Evolutionary conservation across 2,329 filamentous ascomycete genomes (phyloP), one percentile per base, ranked within the genome.

Genomic region (Alternaria panax): DNA sequence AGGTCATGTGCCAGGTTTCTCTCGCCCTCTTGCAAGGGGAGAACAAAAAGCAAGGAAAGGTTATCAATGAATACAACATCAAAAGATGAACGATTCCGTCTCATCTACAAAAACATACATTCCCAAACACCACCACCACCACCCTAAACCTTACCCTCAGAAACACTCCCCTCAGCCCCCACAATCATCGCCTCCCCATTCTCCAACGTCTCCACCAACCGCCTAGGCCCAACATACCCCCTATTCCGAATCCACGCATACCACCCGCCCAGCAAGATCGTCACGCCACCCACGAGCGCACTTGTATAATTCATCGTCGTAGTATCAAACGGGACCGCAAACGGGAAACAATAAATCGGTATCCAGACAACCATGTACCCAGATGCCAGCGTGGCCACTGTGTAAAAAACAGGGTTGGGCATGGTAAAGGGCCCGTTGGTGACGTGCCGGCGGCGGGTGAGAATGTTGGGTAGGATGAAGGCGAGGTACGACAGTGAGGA

Each of bases 321-420:
- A 2, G 81, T 80, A 57, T 79, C 71, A 6, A 81, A 79, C 11
- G 83, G 81, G 50, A 84, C 64, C 1, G 76, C 70, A 60, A 80
- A 84, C 0, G 84, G 79, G 41, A 82, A 90, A 69, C 85, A 88
- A 71, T 87, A 90, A 36, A 90, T 86, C 8, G 90, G 83, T 4
- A 86, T 82, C 73, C 87, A 90, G 0, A 84, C 83, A 3, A 84
- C 59, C 64, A 90, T 88, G 69, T 90, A 90, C 0, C 78, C 70
- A 63, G 85, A 84, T 1, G 84, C 81, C 0, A 86, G 65, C 2
- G 78, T 76, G 32, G 86, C 86, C 2, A 90, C 76, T 0, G 76
- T 60, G 60, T 85, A 87, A 0, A 72, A 75, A 0, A 74, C 51
- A 2, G 63, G 60, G 7, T 65, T 57, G 1, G 68, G 69, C 81